Evolutionary conservation across 768 basidiomycete species (phyloP).

Genomic region (Rhodotorula graminis): DNA sequence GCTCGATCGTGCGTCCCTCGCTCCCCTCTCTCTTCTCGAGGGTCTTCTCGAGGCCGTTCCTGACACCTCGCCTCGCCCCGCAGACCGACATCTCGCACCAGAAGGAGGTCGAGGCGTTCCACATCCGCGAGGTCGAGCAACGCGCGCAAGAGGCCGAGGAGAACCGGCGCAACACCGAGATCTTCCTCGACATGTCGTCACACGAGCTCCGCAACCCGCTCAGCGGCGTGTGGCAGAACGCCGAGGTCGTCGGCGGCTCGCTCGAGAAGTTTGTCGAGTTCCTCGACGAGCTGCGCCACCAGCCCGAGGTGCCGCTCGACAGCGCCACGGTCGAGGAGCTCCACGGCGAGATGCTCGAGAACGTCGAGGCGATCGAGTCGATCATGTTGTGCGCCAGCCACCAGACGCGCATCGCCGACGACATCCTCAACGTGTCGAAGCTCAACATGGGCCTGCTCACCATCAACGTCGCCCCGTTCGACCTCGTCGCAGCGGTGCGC

Average conservation of each 20-base stretch:
- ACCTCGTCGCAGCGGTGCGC: slow-evolving; percentile 9
- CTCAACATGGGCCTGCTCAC: slow-evolving; percentile 27
- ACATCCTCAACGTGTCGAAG: slow-evolving; percentile 33
- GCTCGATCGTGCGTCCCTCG: background rate
- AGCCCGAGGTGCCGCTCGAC: background rate
- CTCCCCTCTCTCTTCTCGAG: too few species aligned
- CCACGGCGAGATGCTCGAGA: slow-evolving; percentile 23
- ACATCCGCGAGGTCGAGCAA: slow-evolving; percentile 28
- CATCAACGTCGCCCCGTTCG: slow-evolving; percentile 24
- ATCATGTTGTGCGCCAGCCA: slow-evolving; percentile 33
- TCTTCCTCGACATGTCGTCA: slow-evolving; percentile 18
- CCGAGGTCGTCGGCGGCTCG: slow-evolving; percentile 21
- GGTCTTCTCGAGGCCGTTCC: background rate
- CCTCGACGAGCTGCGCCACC: slow-evolving; percentile 13
- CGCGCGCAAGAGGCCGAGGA: slow-evolving; percentile 32
- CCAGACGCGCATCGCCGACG: slow-evolving; percentile 35
- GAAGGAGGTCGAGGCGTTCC: slow-evolving; percentile 28
- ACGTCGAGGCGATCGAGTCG: slow-evolving; percentile 27
- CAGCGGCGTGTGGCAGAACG: slow-evolving; percentile 35
- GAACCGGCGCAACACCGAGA: slow-evolving; percentile 26
- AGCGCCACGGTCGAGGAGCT: background rate
- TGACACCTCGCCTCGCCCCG: background rate
- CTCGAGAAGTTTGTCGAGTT: slow-evolving; percentile 22
- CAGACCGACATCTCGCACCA: slow-evolving; percentile 27
- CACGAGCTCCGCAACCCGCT: slow-evolving; percentile 37